Base-by-base conservation (phyloP, 176 grass and related monocot genomes). In the Oryza longistaminata region DNA sequence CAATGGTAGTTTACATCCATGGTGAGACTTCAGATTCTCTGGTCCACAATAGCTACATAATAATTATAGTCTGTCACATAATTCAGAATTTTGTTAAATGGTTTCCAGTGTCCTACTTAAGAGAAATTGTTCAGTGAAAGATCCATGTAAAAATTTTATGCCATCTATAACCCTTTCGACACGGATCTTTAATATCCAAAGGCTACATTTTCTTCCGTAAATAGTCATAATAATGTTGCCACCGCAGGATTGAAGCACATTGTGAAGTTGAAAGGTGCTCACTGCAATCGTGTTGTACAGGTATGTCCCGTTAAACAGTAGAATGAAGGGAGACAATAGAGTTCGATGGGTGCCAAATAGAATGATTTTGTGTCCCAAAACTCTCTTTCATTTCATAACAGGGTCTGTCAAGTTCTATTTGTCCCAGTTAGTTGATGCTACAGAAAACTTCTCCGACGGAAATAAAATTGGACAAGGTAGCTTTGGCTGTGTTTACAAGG, bases 401-500 rank as follows among this genome's bases (percentile, higher is more conserved):
- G 83, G 26, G 11, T 43, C 37, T 12, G 33, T 4, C 6, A 76
- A 60, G 29, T 39, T 79, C 39, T 65, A 2, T 72, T 72, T 86
- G 27, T 35, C 53, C 19, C 67, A 86, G 75, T 79, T 86, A 67
- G 21, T 49, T 17, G 75, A 37, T 79, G 84, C 84, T 79, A 86
- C 84, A 62, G 72, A 86, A 14, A 79, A 79, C 21, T 79, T 86
- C 53, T 86, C 52, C 1, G 7, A 11, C 8, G 55, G 22, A 46
- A 79, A 86, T 61, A 8, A 72, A 40, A 79, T 86, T 79, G 84
- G 75, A 4, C 39, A 72, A 86, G 84, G 84, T 39, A 37, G 7
- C 75, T 79, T 86, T 49, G 53, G 84, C 5, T 71, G 12, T 72
- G 66, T 79, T 72, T 86, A 86, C 75, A 86, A 86, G 84, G 84